Percentiles rank a stretch among this genome's conserved stretches.
These are phyloP conservation scores for Trichophyton simii DNA, from an alignment of 2,329 filamentous ascomycete genomes.

Conservation along the genomic window DNA sequence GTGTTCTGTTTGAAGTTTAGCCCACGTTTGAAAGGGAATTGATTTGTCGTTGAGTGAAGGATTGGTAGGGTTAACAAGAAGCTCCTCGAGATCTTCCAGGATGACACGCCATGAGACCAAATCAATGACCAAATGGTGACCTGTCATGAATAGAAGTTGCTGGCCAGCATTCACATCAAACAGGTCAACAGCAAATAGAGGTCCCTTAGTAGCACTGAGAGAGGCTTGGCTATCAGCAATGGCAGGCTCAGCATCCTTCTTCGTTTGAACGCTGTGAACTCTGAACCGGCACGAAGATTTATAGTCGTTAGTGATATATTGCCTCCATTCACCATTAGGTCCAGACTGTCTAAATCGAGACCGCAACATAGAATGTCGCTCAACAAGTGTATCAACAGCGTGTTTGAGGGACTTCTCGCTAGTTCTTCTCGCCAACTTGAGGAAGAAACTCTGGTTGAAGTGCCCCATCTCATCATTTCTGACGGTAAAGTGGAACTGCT, in stretches of 20 bases:
- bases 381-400: conserved; percentile 13
- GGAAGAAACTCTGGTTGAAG: conserved; percentile 19
- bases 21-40: conserved; percentile 30
- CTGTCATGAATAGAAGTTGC: conserved; percentile 21
- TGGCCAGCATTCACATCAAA: conserved; percentile 21
- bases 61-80: conserved; percentile 21
- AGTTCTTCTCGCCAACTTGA: conserved; percentile 9
- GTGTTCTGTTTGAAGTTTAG: conserved; percentile 22
- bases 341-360: conserved; percentile 16
- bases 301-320: conserved; percentile 17
- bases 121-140: conserved; percentile 24
- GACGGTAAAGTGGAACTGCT: conserved; percentile 15
- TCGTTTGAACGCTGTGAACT: conserved; percentile 17
- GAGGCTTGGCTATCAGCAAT: conserved; percentile 22
- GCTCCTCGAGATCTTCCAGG: conserved; percentile 13
- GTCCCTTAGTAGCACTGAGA: conserved; percentile 22
- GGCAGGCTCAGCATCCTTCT: conserved; percentile 17
- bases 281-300: conserved; percentile 24
- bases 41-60: conserved; percentile 22
- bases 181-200: conserved; percentile 20
- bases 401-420: conserved; percentile 5
- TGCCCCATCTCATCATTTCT: conserved; percentile 10
- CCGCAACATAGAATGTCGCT: conserved; percentile 18
- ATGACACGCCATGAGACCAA: conserved; percentile 15
- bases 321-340: conserved; percentile 18